Conservation (phyloP, 768 basidiomycete genomes). For the Kwoniella sp. region DNA sequence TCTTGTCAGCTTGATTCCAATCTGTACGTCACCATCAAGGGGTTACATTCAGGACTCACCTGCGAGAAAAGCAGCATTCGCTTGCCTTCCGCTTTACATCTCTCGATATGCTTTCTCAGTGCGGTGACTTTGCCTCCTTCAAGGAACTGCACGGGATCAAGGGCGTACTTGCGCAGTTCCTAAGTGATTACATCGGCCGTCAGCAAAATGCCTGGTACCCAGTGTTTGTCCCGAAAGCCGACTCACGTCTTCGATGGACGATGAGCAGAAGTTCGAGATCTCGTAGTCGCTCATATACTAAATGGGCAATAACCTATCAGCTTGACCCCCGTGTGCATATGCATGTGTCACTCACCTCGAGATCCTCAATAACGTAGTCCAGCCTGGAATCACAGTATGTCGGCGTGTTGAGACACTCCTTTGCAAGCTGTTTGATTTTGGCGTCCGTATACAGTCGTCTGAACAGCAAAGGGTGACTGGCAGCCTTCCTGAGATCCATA, state of each 20-base stretch:
- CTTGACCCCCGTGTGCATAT: background rate
- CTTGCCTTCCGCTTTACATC: conserved; percentile 69
- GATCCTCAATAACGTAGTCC: conserved; percentile 91
- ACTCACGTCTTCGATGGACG: conserved; percentile 76
- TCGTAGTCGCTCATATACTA: conserved; percentile 95
- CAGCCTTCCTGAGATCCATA: conserved; percentile 96
- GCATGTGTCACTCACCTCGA: conserved; percentile 61
- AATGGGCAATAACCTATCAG: conserved; percentile 44
- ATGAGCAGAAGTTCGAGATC: conserved; percentile 75
- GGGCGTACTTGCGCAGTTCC: conserved; percentile 65
- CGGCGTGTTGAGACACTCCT: conserved; percentile 81
- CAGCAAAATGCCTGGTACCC: background rate
- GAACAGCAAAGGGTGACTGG: conserved; percentile 96
- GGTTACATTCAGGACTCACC: conserved; percentile 59
- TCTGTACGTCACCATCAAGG: background rate
- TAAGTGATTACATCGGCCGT: conserved; percentile 56
- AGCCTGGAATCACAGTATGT: conserved; percentile 84
- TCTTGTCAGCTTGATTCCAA: conserved; percentile 56
- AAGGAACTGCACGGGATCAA: conserved; percentile 73
- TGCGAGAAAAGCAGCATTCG: conserved; percentile 94
- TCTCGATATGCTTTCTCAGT: conserved; percentile 70
- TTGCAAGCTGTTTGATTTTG: conserved; percentile 72
- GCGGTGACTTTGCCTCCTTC: conserved; percentile 84
- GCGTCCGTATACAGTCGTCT: conserved; percentile 79
- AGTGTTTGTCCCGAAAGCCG: background rate